These are phyloP conservation scores for Cordyceps cicadae DNA, from an alignment of 2,329 filamentous ascomycete genomes.

Conservation along the genomic window DNA sequence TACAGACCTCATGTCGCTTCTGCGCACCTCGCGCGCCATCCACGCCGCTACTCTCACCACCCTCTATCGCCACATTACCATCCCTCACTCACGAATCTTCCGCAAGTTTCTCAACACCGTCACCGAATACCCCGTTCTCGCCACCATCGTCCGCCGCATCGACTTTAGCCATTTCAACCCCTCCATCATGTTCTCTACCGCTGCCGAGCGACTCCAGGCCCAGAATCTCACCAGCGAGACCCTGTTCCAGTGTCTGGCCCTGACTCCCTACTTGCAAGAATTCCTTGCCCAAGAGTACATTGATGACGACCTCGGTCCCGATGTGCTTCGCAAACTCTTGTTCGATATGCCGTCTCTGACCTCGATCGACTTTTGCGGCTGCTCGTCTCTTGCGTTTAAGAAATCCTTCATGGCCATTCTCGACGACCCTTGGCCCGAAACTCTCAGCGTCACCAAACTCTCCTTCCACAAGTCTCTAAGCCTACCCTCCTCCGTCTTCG, in stretches of 20 bases:
- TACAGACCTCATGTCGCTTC: slow-evolving; percentile 65
- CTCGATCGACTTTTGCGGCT: slow-evolving; percentile 70
- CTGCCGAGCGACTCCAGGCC: slow-evolving; percentile 65
- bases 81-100: slow-evolving; percentile 77
- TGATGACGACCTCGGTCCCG: slow-evolving; percentile 63
- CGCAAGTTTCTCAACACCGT: slow-evolving; percentile 70
- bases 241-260: slow-evolving; percentile 59
- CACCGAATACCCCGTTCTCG: slow-evolving; percentile 56
- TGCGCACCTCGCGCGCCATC: slow-evolving; percentile 66
- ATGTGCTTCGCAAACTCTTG: slow-evolving; percentile 63
- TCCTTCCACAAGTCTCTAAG: slow-evolving; percentile 74
- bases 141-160: slow-evolving; percentile 66
- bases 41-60: slow-evolving; percentile 66
- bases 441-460: slow-evolving; percentile 55
- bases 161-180: slow-evolving; percentile 86
- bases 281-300: slow-evolving; percentile 75
- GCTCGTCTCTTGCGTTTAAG: slow-evolving; percentile 60
- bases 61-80: slow-evolving; percentile 71
- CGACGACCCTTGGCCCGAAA: slow-evolving; percentile 41
- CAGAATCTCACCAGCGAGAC: slow-evolving; percentile 69
- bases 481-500: slow-evolving; percentile 58
- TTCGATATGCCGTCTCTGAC: slow-evolving; percentile 55
- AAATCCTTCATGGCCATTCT: slow-evolving; percentile 53
- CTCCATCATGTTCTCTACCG: slow-evolving; percentile 65
- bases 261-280: slow-evolving; percentile 67